phyloP scores from a whole-genome alignment of 257 asterid species.

The Knoxia roxburghii region DNA sequence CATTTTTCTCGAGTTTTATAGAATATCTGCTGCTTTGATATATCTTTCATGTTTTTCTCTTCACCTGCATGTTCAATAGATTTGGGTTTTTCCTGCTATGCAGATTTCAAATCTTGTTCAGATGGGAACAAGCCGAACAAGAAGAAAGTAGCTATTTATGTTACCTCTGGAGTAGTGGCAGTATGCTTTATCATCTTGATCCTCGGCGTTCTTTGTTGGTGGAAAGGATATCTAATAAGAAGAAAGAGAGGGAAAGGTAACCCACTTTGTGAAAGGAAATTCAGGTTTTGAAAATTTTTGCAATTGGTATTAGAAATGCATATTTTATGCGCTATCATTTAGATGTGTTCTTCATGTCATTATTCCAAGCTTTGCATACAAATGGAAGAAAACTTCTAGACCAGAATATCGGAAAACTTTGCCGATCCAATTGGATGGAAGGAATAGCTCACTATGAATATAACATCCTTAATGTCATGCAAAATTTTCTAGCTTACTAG shows the following conservation, averaged over 20 bases:
- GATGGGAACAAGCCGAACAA: constrained; percentile 48
- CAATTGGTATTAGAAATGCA: not conserved
- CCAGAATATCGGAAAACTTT: not conserved
- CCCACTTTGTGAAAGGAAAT: not conserved
- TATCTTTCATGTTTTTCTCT: not conserved
- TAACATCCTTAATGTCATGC: not conserved
- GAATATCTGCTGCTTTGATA: too few species aligned
- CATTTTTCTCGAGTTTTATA: too few species aligned
- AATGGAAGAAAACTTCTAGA: not conserved
- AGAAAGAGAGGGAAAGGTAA: constrained; percentile 50
- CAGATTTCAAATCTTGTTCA: constrained; percentile 72
- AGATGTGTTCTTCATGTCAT: not conserved
- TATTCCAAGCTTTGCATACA: not conserved
- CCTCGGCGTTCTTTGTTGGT: constrained; percentile 54
- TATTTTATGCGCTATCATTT: not conserved
- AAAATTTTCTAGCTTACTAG: not conserved
- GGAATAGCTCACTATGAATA: constrained; percentile 4
- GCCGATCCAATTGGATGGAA: not conserved
- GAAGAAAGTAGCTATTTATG: constrained; percentile 39
- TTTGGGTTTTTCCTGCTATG: constrained; percentile 14
- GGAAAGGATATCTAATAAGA: constrained; percentile 47
- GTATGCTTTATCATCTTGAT: constrained; percentile 26
- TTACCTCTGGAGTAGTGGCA: constrained; percentile 44
- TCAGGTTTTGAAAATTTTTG: not conserved
- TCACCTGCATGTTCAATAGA: not conserved